Conservation (phyloP, 1,284 basidiomycete genomes). For the Vanrija pseudolonga region DNA sequence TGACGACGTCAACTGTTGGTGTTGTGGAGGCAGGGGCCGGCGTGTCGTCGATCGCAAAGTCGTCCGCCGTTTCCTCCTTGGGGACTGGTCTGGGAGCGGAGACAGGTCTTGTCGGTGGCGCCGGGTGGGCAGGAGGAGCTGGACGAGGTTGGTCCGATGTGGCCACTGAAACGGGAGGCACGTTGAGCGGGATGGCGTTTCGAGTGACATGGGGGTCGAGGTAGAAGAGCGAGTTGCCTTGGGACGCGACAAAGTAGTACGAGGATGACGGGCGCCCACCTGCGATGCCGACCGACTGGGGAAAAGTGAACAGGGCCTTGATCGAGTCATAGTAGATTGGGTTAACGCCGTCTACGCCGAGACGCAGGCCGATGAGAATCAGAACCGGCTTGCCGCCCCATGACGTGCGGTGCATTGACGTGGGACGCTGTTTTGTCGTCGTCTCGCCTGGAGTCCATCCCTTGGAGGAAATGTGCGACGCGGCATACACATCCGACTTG, state of each 20-base stretch:
- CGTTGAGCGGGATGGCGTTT: constrained; percentile 70
- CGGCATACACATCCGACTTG: constrained; percentile 77
- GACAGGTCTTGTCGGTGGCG: too few species aligned
- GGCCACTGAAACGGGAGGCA: constrained; percentile 51
- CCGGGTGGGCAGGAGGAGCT: too few species aligned
- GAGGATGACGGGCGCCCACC: constrained; percentile 92
- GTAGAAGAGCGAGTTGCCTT: constrained; percentile 86
- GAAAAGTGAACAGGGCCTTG: constrained; percentile 89
- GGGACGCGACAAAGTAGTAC: constrained; percentile 94
- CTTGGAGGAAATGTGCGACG: constrained; percentile 58
- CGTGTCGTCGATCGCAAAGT: too few species aligned
- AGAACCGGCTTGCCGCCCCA: constrained; percentile 87
- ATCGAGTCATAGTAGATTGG: constrained; percentile 91
- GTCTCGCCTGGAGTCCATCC: constrained; percentile 22
- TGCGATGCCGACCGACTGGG: constrained; percentile 92
- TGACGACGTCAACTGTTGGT: constrained; percentile 29
- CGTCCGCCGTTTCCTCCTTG: not conserved
- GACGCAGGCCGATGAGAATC: constrained; percentile 76
- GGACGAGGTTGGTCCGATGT: not conserved
- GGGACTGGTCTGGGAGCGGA: not conserved
- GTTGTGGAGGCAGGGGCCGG: too few species aligned
- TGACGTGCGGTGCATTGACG: constrained; percentile 5
- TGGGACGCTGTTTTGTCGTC: constrained; percentile 4
- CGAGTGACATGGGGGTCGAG: constrained; percentile 92
- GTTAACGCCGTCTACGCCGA: constrained; percentile 90